A percentile compares a stretch with the other conserved stretches of the same genome.
Conservation (phyloP, 495 filamentous ascomycete species). For the Talaromyces proteolyticus region DNA sequence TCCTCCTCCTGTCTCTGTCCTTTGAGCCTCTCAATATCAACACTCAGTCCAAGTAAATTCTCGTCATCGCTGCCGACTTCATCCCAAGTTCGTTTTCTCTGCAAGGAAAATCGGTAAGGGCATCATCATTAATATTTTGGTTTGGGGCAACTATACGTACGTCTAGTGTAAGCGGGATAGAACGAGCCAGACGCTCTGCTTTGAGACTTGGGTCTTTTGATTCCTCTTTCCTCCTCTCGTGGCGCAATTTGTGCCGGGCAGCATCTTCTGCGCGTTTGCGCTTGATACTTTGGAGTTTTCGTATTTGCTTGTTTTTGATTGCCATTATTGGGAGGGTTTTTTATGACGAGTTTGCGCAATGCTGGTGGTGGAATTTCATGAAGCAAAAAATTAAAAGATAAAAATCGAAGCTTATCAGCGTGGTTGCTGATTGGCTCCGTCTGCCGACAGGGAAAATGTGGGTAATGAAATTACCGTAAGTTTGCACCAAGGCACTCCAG, state of each 20-base stretch:
- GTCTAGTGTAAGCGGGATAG: constrained; percentile 80
- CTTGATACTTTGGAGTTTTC: constrained; percentile 68
- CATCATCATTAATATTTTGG: not conserved
- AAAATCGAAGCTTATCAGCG: not conserved
- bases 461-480: too few species aligned
- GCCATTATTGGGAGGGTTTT: not conserved
- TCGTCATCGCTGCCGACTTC: constrained; percentile 70
- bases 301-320: constrained; percentile 62
- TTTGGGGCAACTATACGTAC: not conserved
- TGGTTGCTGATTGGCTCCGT: not conserved
- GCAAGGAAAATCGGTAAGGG: not conserved
- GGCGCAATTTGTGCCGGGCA: constrained; percentile 68
- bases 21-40: constrained; percentile 75
- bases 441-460: not conserved
- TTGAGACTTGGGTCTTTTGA: constrained; percentile 72
- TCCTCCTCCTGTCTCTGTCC: constrained; percentile 62
- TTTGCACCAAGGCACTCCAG: too few species aligned
- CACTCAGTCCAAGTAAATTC: constrained; percentile 61
- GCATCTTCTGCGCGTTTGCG: constrained; percentile 69
- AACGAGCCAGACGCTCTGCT: constrained; percentile 63
- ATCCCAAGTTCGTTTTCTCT: constrained; percentile 68
- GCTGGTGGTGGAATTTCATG: not conserved
- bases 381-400: not conserved
- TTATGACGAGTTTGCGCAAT: not conserved
- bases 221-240: constrained; percentile 76